Base-by-base conservation (phyloP, 116 monocot genomes). In the Zostera marina region DNA sequence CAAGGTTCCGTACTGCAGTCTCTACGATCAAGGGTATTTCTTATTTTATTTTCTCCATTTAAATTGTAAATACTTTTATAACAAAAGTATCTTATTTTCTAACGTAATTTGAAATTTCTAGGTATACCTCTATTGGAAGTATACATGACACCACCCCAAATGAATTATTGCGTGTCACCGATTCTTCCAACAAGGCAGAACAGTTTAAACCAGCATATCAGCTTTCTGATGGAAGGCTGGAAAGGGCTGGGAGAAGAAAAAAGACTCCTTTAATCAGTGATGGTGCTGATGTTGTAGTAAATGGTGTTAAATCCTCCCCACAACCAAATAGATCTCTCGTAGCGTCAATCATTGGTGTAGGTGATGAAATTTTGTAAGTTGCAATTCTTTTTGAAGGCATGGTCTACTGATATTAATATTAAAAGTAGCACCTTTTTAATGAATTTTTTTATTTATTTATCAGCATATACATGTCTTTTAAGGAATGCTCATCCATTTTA, bases 91-190 rank as follows among this genome's bases (percentile, higher is more conserved):
- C 48, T n/a, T 12, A 23, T 11, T 49, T 46, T 16, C 47, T 62
- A 47, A 49, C 46, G 3, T 19, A 17, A 22, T 3, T 47, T 63
- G 21, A 52, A 3, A 19, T 53, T 10, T 45, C 19, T 41, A 94
- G 94, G 62, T 94, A 90, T 65, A 99, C 98, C 68, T 99, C 98
- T 44, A 83, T 99, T 72, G 98, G 98, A 69, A 99, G 98, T 81
- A 91, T 99, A 74, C 67, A 99, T 79, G 98, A 99, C 66, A 99
- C 98, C 5, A 75, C 81, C 65, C 98, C 98, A 74, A 99, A 99
- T 77, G 63, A 83, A 63, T 77, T 81, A 60, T 67, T 99, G 53
- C 60, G 67, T 42, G 56, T 81, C 60, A 46, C 58, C 56, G 76
- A 89, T 75, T 69, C 71, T 44, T 63, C 70, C 16, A 60, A 44